A percentile compares a stretch with the other conserved stretches of the same genome.
Evolutionary conservation across 495 filamentous ascomycete genomes (phyloP).

Genomic region (Aspergillus affinis): DNA sequence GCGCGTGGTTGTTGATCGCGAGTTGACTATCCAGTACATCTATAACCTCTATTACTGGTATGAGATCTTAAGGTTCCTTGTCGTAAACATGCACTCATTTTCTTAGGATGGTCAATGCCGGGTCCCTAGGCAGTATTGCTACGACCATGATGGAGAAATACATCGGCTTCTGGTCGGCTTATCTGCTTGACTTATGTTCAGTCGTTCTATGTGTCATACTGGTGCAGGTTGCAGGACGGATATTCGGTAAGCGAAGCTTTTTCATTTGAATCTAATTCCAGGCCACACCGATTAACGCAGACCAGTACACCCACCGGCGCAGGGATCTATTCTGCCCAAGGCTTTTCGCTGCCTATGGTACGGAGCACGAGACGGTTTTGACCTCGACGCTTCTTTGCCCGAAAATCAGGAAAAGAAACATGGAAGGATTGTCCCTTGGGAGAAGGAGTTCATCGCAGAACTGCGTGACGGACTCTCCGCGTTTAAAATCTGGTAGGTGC

Average conservation of each 20-base stretch:
- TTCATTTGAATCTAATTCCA: neutral
- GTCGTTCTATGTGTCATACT: constrained; percentile 32
- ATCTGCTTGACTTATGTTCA: constrained; percentile 31
- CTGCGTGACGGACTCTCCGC: constrained; percentile 24
- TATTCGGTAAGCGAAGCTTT: constrained; percentile 16
- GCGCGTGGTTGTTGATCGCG: constrained; percentile 58
- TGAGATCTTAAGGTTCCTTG: neutral
- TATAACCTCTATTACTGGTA: constrained; percentile 65
- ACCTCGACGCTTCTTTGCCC: constrained; percentile 26
- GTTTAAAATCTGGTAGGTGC: constrained; percentile 43
- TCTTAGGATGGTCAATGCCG: constrained; percentile 42
- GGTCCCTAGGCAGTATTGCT: constrained; percentile 41
- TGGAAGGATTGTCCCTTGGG: constrained; percentile 26
- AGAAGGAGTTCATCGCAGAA: constrained; percentile 52
- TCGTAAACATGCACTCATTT: neutral
- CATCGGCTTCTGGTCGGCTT: constrained; percentile 48
- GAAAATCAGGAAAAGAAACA: constrained; percentile 23
- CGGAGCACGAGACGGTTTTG: constrained; percentile 23
- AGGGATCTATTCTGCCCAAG: constrained; percentile 42
- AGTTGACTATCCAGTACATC: constrained; percentile 60
- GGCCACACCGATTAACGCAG: constrained; percentile 5
- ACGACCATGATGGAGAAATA: constrained; percentile 47
- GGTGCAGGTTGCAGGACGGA: constrained; percentile 26
- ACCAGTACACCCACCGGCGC: constrained; percentile 38
- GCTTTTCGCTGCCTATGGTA: constrained; percentile 30